Percentiles rank a stretch among this genome's conserved stretches.
phyloP scores from a whole-genome alignment of 2,329 filamentous ascomycete species.

The Coniochaeta ligniaria region DNA sequence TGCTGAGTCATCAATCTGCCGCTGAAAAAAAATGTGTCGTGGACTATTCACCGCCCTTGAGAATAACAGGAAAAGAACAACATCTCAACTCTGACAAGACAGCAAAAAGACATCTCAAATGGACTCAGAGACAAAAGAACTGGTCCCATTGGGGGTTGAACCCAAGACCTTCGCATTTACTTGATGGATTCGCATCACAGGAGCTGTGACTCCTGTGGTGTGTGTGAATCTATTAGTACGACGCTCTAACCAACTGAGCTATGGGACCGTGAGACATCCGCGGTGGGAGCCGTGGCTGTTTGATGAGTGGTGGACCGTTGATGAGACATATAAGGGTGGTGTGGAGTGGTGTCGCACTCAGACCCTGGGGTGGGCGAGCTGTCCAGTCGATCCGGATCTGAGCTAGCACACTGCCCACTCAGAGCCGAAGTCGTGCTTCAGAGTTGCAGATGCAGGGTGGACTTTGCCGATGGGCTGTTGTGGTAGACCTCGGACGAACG shows the following conservation, averaged over 20 bases:
- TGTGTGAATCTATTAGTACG: not conserved
- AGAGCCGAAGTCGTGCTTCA: too few relatives aligned
- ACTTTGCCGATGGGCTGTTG: too few relatives aligned
- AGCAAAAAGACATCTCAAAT: not conserved
- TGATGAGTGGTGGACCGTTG: not conserved
- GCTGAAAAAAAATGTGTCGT: not conserved
- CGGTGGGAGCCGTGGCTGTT: not conserved
- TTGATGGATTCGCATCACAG: not conserved
- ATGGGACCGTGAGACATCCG: not conserved
- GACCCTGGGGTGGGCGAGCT: too few relatives aligned
- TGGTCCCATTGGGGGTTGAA: constrained; percentile 1
- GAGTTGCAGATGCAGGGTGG: too few relatives aligned
- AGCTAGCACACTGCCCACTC: too few relatives aligned
- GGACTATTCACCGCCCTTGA: not conserved
- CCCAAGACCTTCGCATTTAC: constrained; percentile 1
- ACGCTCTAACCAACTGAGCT: constrained; percentile 1
- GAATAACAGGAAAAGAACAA: not conserved
- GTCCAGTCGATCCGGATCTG: too few relatives aligned
- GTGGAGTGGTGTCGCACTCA: not conserved
- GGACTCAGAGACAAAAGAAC: not conserved
- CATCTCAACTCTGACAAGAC: not conserved
- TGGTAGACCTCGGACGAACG: too few relatives aligned
- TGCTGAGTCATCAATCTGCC: not conserved
- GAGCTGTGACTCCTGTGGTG: too few relatives aligned
- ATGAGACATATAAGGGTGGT: not conserved